A percentile compares a stretch with the other conserved stretches of the same genome.
Evolutionary conservation across 345 rosid genomes (phyloP).

Genomic region (Mallotus nudiflorus): DNA sequence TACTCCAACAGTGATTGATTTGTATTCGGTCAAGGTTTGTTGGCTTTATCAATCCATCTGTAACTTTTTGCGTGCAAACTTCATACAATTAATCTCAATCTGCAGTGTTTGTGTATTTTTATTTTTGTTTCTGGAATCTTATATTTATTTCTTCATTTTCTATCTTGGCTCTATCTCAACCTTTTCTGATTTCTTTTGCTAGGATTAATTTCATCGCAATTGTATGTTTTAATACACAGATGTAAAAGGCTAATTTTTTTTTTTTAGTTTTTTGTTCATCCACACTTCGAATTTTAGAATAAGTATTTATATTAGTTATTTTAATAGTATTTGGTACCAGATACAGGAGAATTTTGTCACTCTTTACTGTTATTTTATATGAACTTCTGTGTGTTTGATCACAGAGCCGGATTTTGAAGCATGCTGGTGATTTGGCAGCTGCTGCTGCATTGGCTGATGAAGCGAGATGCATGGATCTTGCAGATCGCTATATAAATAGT

Average conservation of each 20-base stretch:
- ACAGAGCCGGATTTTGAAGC: slow-evolving; percentile 98
- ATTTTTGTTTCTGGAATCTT: neutral
- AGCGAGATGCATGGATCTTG: slow-evolving; percentile 99
- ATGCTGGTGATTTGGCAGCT: slow-evolving; percentile 88
- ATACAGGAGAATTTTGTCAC: neutral
- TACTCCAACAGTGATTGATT: slow-evolving; percentile 97
- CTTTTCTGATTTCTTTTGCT: neutral
- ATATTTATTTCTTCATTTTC: neutral
- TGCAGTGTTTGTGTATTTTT: neutral
- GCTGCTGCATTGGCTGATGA: slow-evolving; percentile 98
- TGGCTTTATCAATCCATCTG: neutral
- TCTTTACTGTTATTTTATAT: neutral
- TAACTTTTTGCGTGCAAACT: neutral
- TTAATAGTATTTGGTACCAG: neutral
- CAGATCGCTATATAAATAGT: slow-evolving; percentile 93
- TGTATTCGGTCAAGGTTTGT: slow-evolving; percentile 88
- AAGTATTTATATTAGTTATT: too few relatives aligned
- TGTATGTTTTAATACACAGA: neutral
- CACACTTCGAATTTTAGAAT: neutral
- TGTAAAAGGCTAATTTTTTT: neutral
- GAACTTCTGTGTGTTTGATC: slow-evolving; percentile 18
- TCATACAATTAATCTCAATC: neutral
- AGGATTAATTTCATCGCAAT: neutral
- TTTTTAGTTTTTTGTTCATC: neutral
- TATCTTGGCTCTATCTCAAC: neutral